These are phyloP conservation scores for Plantago coronopus DNA, from an alignment of 305 asterid genomes.

Conservation along the genomic window DNA sequence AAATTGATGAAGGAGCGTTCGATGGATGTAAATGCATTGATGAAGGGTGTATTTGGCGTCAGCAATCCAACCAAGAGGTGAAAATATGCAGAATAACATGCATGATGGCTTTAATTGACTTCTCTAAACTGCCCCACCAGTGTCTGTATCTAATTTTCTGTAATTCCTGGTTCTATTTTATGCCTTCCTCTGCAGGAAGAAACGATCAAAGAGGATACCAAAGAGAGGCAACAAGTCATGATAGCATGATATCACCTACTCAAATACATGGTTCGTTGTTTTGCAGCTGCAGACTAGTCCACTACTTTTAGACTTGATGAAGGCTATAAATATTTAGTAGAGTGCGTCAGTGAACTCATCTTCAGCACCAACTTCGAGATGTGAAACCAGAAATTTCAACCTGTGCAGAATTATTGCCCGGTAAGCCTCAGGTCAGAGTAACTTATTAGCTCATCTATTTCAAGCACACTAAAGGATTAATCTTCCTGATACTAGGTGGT, in stretches of 20 bases:
- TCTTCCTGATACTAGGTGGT: background rate
- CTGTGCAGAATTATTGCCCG: background rate
- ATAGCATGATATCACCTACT: background rate
- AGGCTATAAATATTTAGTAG: background rate
- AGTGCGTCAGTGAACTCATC: background rate
- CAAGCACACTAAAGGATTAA: too few relatives aligned
- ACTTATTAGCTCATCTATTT: background rate
- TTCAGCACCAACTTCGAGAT: background rate
- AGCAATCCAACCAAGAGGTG: conserved; percentile 60
- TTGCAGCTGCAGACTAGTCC: too few relatives aligned
- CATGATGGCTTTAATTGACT: background rate
- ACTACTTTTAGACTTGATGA: too few relatives aligned
- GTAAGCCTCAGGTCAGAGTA: background rate
- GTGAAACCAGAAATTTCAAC: background rate
- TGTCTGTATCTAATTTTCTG: background rate
- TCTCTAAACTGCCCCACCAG: background rate
- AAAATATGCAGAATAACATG: conserved; percentile 5
- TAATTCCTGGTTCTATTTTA: background rate
- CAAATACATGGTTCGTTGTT: background rate
- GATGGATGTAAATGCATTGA: conserved; percentile 55
- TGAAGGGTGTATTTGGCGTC: conserved; percentile 84
- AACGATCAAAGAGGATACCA: background rate
- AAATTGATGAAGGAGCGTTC: conserved; percentile 61
- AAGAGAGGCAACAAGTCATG: conserved; percentile 2
- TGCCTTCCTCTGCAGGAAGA: conserved; percentile 1